Evolutionary conservation across 257 asterid species (phyloP).

Genomic region (Craterostigma plantagineum): DNA sequence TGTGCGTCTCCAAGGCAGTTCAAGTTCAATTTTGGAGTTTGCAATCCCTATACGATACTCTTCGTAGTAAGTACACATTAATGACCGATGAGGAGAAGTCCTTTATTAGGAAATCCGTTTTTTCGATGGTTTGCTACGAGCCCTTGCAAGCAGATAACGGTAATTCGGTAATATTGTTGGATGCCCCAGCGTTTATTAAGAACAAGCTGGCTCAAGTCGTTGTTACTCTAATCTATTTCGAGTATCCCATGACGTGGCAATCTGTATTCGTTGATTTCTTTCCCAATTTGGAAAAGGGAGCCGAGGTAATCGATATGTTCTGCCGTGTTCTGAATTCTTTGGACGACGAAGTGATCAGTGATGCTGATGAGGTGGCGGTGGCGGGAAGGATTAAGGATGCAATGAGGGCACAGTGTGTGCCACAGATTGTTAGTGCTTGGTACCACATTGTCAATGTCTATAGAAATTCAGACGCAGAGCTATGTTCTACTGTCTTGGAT

Average conservation of each 20-base stretch:
- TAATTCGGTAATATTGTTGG: slow-evolving; percentile 34
- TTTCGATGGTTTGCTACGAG: slow-evolving; percentile 54
- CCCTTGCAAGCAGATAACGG: slow-evolving; percentile 33
- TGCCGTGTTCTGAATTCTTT: slow-evolving; percentile 64
- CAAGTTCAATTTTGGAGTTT: slow-evolving; percentile 95
- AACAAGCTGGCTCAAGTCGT: slow-evolving; percentile 91
- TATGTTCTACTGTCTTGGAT: slow-evolving; percentile 62
- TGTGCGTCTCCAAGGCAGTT: slow-evolving; percentile 37
- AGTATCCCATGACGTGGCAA: slow-evolving; percentile 73
- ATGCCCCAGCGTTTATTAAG: slow-evolving; percentile 65
- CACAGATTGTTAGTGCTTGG: slow-evolving; percentile 74
- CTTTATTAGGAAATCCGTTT: slow-evolving; percentile 58
- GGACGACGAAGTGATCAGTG: slow-evolving; percentile 83
- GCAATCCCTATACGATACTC: slow-evolving; percentile 70
- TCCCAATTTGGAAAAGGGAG: slow-evolving; percentile 54
- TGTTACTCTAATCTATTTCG: slow-evolving; percentile 63
- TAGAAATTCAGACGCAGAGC: slow-evolving; percentile 46
- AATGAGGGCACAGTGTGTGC: slow-evolving; percentile 82
- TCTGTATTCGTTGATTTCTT: slow-evolving; percentile 76
- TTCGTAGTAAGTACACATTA: slow-evolving; percentile 43
- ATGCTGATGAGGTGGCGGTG: slow-evolving; percentile 38
- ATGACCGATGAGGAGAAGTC: slow-evolving; percentile 58
- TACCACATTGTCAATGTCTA: slow-evolving; percentile 44
- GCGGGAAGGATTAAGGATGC: slow-evolving; percentile 76
- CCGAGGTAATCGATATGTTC: slow-evolving; percentile 73